Evolutionary conservation across 441 rosid species (phyloP), one percentile per base, ranked within the genome.

Genomic region (Arabidopsis hybrid): DNA sequence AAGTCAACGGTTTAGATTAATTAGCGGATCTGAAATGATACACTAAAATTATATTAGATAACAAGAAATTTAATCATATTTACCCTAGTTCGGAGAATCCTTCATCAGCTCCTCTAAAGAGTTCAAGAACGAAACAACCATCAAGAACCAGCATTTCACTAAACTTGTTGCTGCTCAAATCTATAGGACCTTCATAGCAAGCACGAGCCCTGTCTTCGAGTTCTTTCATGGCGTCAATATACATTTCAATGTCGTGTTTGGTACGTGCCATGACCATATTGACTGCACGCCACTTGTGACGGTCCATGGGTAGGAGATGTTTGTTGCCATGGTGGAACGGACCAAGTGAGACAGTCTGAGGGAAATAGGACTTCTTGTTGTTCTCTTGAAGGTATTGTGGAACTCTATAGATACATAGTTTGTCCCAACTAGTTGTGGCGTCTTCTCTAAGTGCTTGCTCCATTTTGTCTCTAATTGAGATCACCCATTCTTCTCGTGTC

Each of bases 111-210:
- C 95, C 95, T 1, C 82, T 76, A 59, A 89, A 87, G 4, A 90
- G 82, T 79, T 90, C 92, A 4, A 92, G 86, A 17, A 79, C 69
- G 31, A 91, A 91, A 78, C 90, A 87, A 9, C 93, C 95, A 55
- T 92, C 93, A 21, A 90, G 90, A n/a, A 88, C 92, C 88, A 90
- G 76, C 92, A 88, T 92, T 58, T 90, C 92, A 6, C 77, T 84
- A 42, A 92, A 90, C 57, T 87, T 90, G 39, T 85, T 88, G 78
- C 92, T 86, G 71, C 82, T 78, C 3, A 90, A 78, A 52, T 40
- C 8, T 7, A 82, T 79, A 4, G 52, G 64, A n/a, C 96, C 91
- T 76, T 83, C 89, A 14, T 90, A 88, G 71, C 95, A 85, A 16
- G 82, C 83, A 0, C 91, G 83, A 65, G 85, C 87, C 67, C 35